Percentiles rank a stretch among this genome's conserved stretches.
Evolutionary conservation across 1,139 yeast genomes (phyloP).

Genomic region (Candida pseudocylindracea): DNA sequence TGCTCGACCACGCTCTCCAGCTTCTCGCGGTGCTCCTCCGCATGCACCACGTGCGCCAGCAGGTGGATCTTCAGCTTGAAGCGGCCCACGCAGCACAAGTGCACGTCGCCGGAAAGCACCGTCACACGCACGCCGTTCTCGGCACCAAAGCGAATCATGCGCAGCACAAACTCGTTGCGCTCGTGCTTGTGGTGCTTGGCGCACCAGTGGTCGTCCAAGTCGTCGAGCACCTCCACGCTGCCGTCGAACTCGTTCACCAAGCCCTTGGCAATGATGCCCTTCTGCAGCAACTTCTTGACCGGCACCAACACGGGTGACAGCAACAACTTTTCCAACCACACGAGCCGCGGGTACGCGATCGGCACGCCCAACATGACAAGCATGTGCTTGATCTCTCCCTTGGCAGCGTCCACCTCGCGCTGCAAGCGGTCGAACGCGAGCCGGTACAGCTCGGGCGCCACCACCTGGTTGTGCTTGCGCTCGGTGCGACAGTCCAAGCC

Average conservation of each 20-base stretch:
- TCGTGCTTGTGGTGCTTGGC: conserved; percentile 64
- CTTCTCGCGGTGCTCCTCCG: conserved; percentile 6
- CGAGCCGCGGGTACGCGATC: conserved; percentile 79
- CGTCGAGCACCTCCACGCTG: conserved; percentile 73
- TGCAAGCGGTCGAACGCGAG: conserved; percentile 35
- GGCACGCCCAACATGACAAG: conserved; percentile 84
- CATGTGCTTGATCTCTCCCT: conserved; percentile 41
- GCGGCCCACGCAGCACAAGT: conserved; percentile 66
- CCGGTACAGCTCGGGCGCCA: conserved; percentile 32
- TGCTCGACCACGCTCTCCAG: conserved; percentile 16
- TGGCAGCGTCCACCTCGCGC: conserved; percentile 24
- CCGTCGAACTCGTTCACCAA: conserved; percentile 84
- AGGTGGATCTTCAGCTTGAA: conserved; percentile 36
- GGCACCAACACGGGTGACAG: conserved; percentile 44
- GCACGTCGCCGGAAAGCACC: conserved; percentile 83
- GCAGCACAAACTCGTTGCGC: conserved; percentile 37
- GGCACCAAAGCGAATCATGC: conserved; percentile 42
- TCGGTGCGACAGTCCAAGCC: conserved; percentile 92
- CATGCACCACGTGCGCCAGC: conserved; percentile 8
- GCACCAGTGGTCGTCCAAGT: conserved; percentile 93
- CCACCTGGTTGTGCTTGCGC: conserved; percentile 38
- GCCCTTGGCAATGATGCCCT: conserved; percentile 43
- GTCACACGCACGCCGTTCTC: conserved; percentile 49
- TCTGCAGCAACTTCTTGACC: conserved; percentile 40
- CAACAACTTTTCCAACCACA: conserved; percentile 65